phyloP scores from a whole-genome alignment of 2,329 filamentous ascomycete species.

The Cladosporium halotolerans region DNA sequence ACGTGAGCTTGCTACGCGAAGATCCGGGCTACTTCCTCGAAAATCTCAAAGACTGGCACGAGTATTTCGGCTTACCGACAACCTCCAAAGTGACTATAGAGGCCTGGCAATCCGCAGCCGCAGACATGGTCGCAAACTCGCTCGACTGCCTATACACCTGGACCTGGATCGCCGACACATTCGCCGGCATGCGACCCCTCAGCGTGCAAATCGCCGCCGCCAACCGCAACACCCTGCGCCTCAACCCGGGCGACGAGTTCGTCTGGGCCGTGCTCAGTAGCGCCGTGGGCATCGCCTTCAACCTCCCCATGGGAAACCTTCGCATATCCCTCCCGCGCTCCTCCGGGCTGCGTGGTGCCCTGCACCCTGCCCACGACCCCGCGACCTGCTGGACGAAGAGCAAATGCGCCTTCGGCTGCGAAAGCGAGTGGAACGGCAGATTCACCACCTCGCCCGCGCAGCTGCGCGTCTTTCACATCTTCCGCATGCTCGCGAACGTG shows the following conservation, averaged over 20 bases:
- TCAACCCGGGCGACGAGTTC: slow-evolving; percentile 34
- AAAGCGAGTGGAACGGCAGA: neutral
- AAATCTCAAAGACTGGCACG: slow-evolving; percentile 36
- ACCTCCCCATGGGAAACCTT: slow-evolving; percentile 8
- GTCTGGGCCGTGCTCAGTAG: slow-evolving; percentile 35
- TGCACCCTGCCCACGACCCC: slow-evolving; percentile 1
- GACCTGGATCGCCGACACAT: slow-evolving; percentile 11
- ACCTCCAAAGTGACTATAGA: slow-evolving; percentile 20
- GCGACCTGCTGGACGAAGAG: neutral
- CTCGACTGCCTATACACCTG: neutral
- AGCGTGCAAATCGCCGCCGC: slow-evolving; percentile 37
- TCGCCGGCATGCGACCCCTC: slow-evolving; percentile 17
- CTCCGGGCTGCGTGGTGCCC: slow-evolving; percentile 16
- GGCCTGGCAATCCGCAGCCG: neutral
- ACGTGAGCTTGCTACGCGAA: slow-evolving; percentile 51
- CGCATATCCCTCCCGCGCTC: slow-evolving; percentile 15
- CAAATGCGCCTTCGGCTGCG: neutral
- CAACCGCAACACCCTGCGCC: slow-evolving; percentile 28
- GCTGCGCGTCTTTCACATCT: neutral
- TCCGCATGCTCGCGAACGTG: neutral
- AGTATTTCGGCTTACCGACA: slow-evolving; percentile 37
- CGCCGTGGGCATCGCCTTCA: slow-evolving; percentile 13
- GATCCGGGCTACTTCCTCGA: slow-evolving; percentile 53
- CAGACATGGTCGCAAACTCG: neutral
- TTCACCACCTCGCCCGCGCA: neutral